phyloP scores from a whole-genome alignment of 148 eudicot species.

The Rheum nobile region DNA sequence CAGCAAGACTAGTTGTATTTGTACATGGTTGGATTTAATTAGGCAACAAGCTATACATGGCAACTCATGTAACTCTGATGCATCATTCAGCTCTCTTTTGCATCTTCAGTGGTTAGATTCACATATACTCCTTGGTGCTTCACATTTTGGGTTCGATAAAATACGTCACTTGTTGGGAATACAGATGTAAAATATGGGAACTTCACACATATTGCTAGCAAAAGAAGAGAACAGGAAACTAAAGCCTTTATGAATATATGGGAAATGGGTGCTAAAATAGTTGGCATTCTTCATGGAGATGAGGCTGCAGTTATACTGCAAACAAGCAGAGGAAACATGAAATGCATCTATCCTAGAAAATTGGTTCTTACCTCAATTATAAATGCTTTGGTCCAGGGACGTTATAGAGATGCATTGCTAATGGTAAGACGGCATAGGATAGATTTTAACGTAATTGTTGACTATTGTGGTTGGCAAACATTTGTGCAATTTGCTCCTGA shows the following conservation, averaged over 20 bases:
- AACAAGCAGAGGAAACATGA: slow-evolving; percentile 82
- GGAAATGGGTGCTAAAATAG: slow-evolving; percentile 84
- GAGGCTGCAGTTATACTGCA: slow-evolving; percentile 77
- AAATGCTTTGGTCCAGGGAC: slow-evolving; percentile 54
- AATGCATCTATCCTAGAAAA: slow-evolving; percentile 82
- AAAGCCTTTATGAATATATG: slow-evolving; percentile 52
- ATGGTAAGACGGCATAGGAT: slow-evolving; percentile 93
- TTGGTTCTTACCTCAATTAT: slow-evolving; percentile 67
- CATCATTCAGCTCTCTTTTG: slow-evolving; percentile 31
- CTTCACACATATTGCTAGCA: too few relatives aligned
- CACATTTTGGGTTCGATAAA: slow-evolving; percentile 38
- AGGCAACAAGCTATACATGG: too few relatives aligned
- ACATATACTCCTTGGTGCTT: slow-evolving; percentile 58
- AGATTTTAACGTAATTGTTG: slow-evolving; percentile 79
- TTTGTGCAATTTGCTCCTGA: slow-evolving; percentile 61
- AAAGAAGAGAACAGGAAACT: slow-evolving; percentile 49
- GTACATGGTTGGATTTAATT: too few relatives aligned
- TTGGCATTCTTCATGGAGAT: slow-evolving; percentile 88
- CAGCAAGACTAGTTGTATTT: too few relatives aligned
- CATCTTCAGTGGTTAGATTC: too few relatives aligned
- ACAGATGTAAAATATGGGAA: slow-evolving; percentile 35
- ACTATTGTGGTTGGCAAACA: slow-evolving; percentile 72
- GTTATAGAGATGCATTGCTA: slow-evolving; percentile 67
- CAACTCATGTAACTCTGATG: slow-evolving; percentile 23
- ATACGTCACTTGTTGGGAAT: slow-evolving; percentile 35